A percentile compares a stretch with the other conserved stretches of the same genome.
Conservation (phyloP, 345 rosid species). For the Physaria fendleri region DNA sequence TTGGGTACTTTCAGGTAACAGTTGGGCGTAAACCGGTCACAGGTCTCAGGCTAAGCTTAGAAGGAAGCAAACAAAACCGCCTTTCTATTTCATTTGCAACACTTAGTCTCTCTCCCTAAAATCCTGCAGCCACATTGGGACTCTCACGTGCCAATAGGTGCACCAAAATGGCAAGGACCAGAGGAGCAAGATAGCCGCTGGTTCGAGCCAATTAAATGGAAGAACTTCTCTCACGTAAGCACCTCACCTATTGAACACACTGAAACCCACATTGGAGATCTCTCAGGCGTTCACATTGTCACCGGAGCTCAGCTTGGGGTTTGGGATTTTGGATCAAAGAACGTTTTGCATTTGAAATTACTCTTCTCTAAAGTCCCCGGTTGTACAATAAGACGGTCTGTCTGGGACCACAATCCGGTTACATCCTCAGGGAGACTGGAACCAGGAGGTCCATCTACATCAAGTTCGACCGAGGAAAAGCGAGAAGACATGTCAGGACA, state of each 20-base stretch:
- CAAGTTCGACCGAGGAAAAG: conserved; percentile 43
- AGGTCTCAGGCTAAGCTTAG: conserved; percentile 79
- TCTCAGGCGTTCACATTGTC: conserved; percentile 87
- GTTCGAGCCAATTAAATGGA: conserved; percentile 98
- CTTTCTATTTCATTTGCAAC: conserved; percentile 89
- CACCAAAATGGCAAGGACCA: conserved; percentile 97
- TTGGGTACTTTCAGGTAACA: conserved; percentile 54
- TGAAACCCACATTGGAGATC: conserved; percentile 84
- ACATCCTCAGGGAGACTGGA: conserved; percentile 30
- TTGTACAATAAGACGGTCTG: conserved; percentile 90
- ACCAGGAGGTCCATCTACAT: conserved; percentile 55
- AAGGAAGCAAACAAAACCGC: conserved; percentile 84
- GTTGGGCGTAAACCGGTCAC: conserved; percentile 95
- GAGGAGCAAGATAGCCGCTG: conserved; percentile 99
- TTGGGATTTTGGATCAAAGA: conserved; percentile 89
- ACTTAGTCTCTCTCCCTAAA: conserved; percentile 91
- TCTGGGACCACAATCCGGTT: conserved; percentile 91
- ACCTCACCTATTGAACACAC: conserved; percentile 86
- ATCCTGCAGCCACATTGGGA: conserved; percentile 97
- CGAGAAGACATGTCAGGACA: conserved; percentile 60
- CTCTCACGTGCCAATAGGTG: conserved; percentile 86
- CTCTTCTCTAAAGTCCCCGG: conserved; percentile 96
- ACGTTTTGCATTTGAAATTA: conserved; percentile 79
- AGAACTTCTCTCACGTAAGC: conserved; percentile 98
- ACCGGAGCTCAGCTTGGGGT: conserved; percentile 97